Evolutionary conservation across 257 asterid species (phyloP).

Genomic region (Penstemon barbatus): DNA sequence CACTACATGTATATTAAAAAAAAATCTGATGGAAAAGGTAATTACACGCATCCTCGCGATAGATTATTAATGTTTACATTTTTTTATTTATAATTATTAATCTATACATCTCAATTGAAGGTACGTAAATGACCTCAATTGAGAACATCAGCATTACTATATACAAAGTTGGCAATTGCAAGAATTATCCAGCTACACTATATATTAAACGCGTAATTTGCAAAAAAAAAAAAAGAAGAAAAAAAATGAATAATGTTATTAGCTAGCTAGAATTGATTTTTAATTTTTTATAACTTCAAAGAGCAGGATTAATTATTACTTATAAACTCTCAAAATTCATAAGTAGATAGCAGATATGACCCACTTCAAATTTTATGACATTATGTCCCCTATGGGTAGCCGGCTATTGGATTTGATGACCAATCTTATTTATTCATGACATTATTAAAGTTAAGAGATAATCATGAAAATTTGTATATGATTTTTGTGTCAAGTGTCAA

Average conservation of each 20-base stretch:
- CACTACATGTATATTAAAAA: background rate
- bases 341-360: background rate
- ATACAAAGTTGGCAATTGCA: too few relatives aligned
- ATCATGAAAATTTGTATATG: conserved; percentile 27
- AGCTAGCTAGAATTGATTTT: background rate
- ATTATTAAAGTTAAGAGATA: conserved; percentile 21
- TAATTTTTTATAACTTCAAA: too few relatives aligned
- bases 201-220: too few relatives aligned
- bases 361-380: conserved; percentile 16
- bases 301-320: background rate
- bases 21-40: too few relatives aligned
- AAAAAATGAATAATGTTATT: background rate
- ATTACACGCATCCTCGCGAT: background rate
- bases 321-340: background rate
- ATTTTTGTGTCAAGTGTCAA: conserved; percentile 20
- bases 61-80: background rate
- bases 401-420: background rate
- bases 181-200: too few relatives aligned
- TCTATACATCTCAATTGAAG: too few relatives aligned
- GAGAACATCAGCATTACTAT: too few relatives aligned
- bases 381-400: background rate
- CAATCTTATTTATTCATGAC: conserved; percentile 12
- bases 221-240: background rate
- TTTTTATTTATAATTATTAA: background rate
- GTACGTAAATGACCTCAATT: too few relatives aligned